Evolutionary conservation across 805 yeast genomes (phyloP), one percentile per base, ranked within the genome.

Genomic region (Wickerhamomyces chambardii): DNA sequence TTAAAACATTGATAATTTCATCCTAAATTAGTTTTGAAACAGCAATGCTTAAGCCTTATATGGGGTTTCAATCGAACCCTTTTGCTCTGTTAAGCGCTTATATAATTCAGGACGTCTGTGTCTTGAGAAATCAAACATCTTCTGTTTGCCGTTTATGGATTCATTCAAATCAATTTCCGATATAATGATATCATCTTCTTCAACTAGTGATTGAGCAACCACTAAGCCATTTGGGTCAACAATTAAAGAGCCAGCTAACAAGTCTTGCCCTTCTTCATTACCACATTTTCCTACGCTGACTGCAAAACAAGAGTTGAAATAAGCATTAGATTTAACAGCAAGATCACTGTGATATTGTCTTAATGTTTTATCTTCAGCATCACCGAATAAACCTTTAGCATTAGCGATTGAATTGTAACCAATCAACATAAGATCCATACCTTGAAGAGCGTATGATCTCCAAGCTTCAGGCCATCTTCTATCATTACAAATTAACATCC

Each of bases 381-480:
- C 39, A 16, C 63, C 63, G 34, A 55, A 54, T 27, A 56, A 38
- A 1, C 54, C 48, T 21, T 59, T 56, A 27, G 60, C 63, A 36
- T 56, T 52, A 14, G 59, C 50, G 25, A 62, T 52, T 22, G 65
- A 57, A 39, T 59, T 61, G 39, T 57, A 61, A 5, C 66, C 66
- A 31, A 50, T 53, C 21, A 61, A 30, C 40, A 59, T 53, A n/a
- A 61, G 34, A 22, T 61, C 66, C 59, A 59, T 56, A 8, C 65
- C 66, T 46, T 61, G 66, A 11, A 61, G 42, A 11, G 61, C 65
- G 34, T 58, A 59, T 25, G 42, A 36, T 46, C 66, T 55, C 66
- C 66, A 61, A 14, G 65, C 58, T 36, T 61, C 66, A 6, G 63
- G 63, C 66, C 66, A 61, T 45, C 65, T 58, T 42, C 66, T 50